phyloP scores from a whole-genome alignment of 129 eudicot genomes.

The Helianthus tuberosus region DNA sequence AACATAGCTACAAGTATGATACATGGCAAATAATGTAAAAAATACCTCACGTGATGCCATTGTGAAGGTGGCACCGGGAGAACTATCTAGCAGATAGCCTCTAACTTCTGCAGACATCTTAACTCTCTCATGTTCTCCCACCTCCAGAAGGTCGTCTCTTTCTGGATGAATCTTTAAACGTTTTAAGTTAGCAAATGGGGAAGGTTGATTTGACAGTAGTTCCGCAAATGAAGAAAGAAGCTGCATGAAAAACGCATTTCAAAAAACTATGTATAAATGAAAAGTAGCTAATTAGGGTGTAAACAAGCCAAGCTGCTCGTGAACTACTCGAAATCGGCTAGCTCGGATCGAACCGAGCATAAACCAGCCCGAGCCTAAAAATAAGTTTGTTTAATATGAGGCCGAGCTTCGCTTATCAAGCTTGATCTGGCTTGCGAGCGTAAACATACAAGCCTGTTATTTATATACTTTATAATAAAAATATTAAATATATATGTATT shows the following conservation, averaged over 20 bases:
- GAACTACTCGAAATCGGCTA: too few species aligned
- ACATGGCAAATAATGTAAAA: background rate
- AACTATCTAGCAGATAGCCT: constrained; percentile 14
- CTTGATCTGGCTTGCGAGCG: too few species aligned
- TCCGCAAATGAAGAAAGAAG: background rate
- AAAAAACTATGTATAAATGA: background rate
- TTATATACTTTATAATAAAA: too few species aligned
- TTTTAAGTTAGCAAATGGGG: constrained; percentile 14
- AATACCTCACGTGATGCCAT: constrained; percentile 21
- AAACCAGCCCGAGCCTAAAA: too few species aligned
- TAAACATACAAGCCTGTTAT: too few species aligned
- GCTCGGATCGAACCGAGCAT: too few species aligned
- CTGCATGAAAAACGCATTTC: background rate
- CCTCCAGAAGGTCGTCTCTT: too few species aligned
- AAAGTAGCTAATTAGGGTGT: background rate
- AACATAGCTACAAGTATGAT: too few species aligned
- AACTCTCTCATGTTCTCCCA: background rate
- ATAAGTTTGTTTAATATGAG: too few species aligned
- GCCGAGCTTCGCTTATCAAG: too few species aligned
- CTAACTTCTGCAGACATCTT: background rate
- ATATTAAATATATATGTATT: too few species aligned
- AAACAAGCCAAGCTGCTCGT: too few species aligned
- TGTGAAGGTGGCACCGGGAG: constrained; percentile 13
- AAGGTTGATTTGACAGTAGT: constrained; percentile 9
- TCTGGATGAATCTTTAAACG: background rate